Evolutionary conservation across 148 eudicot species (phyloP).

Genomic region (Cornus controversa): DNA sequence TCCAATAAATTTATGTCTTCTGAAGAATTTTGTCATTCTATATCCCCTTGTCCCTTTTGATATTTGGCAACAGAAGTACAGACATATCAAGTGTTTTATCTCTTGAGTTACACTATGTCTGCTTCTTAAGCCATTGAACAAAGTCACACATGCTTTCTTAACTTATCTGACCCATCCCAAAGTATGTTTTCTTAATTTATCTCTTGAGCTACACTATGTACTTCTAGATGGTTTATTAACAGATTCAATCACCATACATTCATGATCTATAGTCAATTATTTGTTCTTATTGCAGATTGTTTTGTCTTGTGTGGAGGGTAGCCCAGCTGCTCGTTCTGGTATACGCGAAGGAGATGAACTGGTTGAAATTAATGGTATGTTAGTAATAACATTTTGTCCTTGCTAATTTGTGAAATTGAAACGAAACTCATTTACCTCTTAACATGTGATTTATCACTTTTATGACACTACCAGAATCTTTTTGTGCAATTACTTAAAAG

Average conservation of each 20-base stretch:
- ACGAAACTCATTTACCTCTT: neutral
- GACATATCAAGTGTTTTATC: too few relatives aligned
- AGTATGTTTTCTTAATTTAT: too few relatives aligned
- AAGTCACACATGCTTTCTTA: too few relatives aligned
- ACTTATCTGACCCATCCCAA: too few relatives aligned
- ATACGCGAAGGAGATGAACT: constrained; percentile 88
- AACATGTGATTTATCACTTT: neutral
- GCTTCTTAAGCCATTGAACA: too few relatives aligned
- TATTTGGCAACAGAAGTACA: too few relatives aligned
- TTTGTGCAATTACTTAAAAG: neutral
- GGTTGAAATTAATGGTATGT: constrained; percentile 78
- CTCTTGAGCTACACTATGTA: too few relatives aligned
- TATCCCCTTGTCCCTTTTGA: too few relatives aligned
- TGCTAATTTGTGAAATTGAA: constrained; percentile 4
- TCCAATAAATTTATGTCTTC: too few relatives aligned
- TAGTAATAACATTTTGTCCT: neutral
- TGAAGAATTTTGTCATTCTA: too few relatives aligned
- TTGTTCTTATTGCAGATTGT: constrained; percentile 53
- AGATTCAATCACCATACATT: neutral
- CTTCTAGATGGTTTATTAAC: neutral
- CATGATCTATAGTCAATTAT: neutral
- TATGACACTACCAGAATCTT: neutral
- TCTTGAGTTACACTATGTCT: too few relatives aligned
- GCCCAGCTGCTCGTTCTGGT: constrained; percentile 95
- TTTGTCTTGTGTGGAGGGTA: constrained; percentile 74